phyloP scores from a whole-genome alignment of 78 protist species.

The Blattamonas nauphoetae region DNA sequence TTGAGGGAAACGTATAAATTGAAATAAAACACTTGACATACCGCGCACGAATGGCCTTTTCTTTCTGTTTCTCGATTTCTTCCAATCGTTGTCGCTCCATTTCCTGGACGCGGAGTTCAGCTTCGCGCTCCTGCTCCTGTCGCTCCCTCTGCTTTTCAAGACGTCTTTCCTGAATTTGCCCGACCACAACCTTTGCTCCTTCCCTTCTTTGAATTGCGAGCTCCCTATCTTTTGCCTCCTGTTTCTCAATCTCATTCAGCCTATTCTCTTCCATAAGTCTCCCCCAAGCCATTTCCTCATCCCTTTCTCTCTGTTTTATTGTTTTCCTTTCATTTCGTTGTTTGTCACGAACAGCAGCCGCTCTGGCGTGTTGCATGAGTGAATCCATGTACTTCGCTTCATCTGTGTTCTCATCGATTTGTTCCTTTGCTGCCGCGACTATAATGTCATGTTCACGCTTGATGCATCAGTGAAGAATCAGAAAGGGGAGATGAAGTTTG shows the following conservation, averaged over 20 bases:
- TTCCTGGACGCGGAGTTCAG: neutral
- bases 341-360: neutral
- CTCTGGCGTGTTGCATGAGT: neutral
- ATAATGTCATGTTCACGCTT: neutral
- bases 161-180: neutral
- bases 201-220: neutral
- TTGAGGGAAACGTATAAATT: neutral
- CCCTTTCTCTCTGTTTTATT: neutral
- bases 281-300: neutral
- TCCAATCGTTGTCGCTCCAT: neutral
- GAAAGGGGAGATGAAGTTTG: too few species aligned
- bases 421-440: neutral
- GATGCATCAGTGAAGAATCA: too few species aligned
- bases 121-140: neutral
- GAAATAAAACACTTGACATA: neutral
- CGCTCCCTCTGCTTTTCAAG: neutral
- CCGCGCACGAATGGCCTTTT: too few species aligned
- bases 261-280: neutral
- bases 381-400: neutral
- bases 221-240: neutral
- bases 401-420: neutral
- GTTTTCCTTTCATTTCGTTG: neutral
- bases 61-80: neutral
- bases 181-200: neutral
- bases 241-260: neutral